phyloP scores from a whole-genome alignment of 495 filamentous ascomycete species.

The Lophium mytilinum region DNA sequence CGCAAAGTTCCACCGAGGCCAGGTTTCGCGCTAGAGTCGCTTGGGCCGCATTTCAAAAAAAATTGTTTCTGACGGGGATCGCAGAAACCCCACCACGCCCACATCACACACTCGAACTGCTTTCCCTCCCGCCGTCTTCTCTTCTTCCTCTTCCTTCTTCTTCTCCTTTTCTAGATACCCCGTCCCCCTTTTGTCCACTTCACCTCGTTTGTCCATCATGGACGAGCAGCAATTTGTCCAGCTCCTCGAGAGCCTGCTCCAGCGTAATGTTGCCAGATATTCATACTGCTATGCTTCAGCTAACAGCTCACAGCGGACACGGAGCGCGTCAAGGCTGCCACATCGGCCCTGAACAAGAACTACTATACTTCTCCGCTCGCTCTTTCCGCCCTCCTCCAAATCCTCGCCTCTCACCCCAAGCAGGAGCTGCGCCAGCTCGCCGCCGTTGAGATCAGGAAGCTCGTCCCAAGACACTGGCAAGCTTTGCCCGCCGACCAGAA shows the following conservation, averaged over 20 bases:
- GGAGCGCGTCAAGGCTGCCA: constrained; percentile 76
- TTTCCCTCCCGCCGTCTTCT: not conserved
- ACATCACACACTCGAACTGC: not conserved
- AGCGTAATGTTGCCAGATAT: constrained; percentile 30
- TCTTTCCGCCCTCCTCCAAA: constrained; percentile 73
- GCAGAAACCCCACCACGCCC: not conserved
- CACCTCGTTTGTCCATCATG: constrained; percentile 26
- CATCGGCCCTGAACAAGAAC: constrained; percentile 79
- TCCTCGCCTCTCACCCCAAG: constrained; percentile 66
- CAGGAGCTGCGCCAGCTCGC: constrained; percentile 74
- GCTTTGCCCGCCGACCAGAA: constrained; percentile 57
- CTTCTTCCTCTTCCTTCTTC: not conserved
- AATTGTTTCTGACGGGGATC: not conserved
- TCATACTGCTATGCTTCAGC: constrained; percentile 4
- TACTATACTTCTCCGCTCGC: constrained; percentile 82
- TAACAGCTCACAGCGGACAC: constrained; percentile 54
- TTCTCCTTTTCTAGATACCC: not conserved
- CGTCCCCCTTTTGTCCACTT: not conserved
- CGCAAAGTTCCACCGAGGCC: too few relatives aligned
- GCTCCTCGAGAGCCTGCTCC: constrained; percentile 39
- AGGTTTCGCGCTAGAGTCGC: too few relatives aligned
- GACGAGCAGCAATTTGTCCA: constrained; percentile 41
- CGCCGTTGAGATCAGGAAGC: constrained; percentile 73
- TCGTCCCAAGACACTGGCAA: constrained; percentile 82
- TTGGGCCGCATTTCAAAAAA: not conserved